These are phyloP conservation scores for Ampelocalamus luodianensis DNA, from an alignment of 176 grass and related monocot species.

Conservation along the genomic window DNA sequence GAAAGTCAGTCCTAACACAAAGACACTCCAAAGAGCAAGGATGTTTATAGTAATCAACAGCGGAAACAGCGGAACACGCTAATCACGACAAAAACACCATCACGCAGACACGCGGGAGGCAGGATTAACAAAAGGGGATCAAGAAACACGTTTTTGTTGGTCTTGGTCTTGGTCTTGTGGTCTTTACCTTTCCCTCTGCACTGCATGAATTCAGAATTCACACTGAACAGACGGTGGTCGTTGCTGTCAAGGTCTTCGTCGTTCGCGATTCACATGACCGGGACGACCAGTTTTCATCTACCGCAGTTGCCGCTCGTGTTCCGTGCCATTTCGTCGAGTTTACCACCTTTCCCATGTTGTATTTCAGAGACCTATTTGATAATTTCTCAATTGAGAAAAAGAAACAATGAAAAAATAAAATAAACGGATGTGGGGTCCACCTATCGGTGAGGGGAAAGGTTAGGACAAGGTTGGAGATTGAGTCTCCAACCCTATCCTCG, in stretches of 20 bases:
- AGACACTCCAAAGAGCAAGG: too few relatives aligned
- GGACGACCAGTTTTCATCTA: not conserved
- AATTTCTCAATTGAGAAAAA: too few relatives aligned
- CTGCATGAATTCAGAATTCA: not conserved
- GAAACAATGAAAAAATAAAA: too few relatives aligned
- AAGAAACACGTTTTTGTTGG: not conserved
- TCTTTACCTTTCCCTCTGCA: not conserved
- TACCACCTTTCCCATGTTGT: not conserved
- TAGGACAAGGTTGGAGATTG: too few relatives aligned
- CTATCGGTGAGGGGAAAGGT: too few relatives aligned
- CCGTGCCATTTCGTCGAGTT: conserved; percentile 2
- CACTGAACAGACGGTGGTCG: not conserved
- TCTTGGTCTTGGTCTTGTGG: not conserved
- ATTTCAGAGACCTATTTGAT: too few relatives aligned
- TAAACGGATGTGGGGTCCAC: too few relatives aligned
- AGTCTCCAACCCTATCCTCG: too few relatives aligned
- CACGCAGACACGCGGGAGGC: not conserved
- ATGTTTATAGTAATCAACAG: not conserved
- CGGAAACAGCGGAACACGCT: not conserved
- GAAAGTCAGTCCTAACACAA: too few relatives aligned
- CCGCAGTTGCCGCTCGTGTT: not conserved
- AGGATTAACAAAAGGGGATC: not conserved
- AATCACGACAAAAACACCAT: not conserved
- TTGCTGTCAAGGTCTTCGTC: not conserved
- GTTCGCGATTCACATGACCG: conserved; percentile 26